Base-by-base conservation (phyloP, 306 rosid species). In the Hippophae rhamnoides region DNA sequence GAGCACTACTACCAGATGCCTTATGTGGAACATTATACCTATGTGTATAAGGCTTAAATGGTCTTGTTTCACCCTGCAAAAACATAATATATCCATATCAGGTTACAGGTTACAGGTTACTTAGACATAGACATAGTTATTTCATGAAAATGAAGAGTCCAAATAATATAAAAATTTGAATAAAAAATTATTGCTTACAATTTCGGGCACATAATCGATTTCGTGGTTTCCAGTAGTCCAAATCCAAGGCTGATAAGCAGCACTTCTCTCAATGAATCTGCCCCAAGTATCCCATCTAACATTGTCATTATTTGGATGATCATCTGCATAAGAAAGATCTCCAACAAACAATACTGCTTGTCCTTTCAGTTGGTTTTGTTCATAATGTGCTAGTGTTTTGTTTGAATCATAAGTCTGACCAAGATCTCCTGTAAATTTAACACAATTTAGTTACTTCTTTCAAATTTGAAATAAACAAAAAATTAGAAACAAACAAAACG, bases 381-480 rank as follows among this genome's bases (percentile, higher is more conserved):
- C 82, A 58, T 84, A 84, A 68, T 90, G 97, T 52, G 84, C 53
- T 40, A 90, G 86, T 0, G 95, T 86, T 63, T 0, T 74, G 46
- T 82, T 84, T 41, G 97, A 86, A 83, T 82, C 95, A 76, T 53
- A 90, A 46, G 76, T 90, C 77, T 90, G 97, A 62, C 97, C 95
- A 45, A 90, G 80, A 70, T 86, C 95, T 74, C 97, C 95, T 77
- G 69, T 38, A 41, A 11, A 69, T 7, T 26, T 12, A 23, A 6
- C 40, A 1, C 9, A 23, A 18, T 12, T 7, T 10, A 6, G 40
- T 8, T 13, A 49, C 13, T 12, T 12, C 12, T 2, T 12, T 49
- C 23, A 18, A 18, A 18, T 18, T 18, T 18, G 23, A 18, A 18
- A 18, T 18, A 18, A 18, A 18, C 23, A 18, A 18, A 18, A 18